These are phyloP conservation scores for Platanthera guangdongensis DNA, from an alignment of 106 monocot species.

Conservation along the genomic window DNA sequence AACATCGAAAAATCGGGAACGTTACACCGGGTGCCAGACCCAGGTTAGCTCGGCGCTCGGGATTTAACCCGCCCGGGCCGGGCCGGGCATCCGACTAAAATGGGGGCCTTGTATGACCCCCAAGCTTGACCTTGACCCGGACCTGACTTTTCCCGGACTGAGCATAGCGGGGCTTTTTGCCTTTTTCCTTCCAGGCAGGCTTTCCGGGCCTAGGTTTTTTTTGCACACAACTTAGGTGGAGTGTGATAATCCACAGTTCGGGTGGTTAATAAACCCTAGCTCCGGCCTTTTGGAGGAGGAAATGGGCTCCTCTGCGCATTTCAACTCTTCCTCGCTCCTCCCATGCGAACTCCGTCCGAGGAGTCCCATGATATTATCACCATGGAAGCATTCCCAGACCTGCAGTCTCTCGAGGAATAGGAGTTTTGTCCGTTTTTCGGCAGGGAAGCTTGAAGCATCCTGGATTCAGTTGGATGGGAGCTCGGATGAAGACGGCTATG, in stretches of 20 bases:
- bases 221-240: not conserved
- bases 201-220: too few species aligned
- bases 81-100: too few species aligned
- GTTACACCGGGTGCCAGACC: too few species aligned
- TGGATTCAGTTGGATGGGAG: not conserved
- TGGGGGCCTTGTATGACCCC: too few species aligned
- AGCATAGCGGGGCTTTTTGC: too few species aligned
- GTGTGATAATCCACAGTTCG: not conserved
- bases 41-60: too few species aligned
- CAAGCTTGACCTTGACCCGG: too few species aligned
- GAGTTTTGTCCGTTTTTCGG: not conserved
- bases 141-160: too few species aligned
- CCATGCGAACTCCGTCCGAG: not conserved
- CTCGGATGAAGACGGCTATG: conserved; percentile 3
- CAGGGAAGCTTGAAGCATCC: not conserved
- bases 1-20: too few species aligned
- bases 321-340: not conserved
- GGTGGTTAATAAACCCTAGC: not conserved
- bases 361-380: too few species aligned
- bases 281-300: not conserved
- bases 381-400: not conserved
- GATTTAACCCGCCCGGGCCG: too few species aligned
- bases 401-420: not conserved
- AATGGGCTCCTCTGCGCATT: conserved; percentile 2
- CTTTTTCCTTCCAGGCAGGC: too few species aligned